A percentile compares a stretch with the other conserved stretches of the same genome.
Evolutionary conservation across 495 filamentous ascomycete species (phyloP).

Genomic region (Aspergillus funiculosus): DNA sequence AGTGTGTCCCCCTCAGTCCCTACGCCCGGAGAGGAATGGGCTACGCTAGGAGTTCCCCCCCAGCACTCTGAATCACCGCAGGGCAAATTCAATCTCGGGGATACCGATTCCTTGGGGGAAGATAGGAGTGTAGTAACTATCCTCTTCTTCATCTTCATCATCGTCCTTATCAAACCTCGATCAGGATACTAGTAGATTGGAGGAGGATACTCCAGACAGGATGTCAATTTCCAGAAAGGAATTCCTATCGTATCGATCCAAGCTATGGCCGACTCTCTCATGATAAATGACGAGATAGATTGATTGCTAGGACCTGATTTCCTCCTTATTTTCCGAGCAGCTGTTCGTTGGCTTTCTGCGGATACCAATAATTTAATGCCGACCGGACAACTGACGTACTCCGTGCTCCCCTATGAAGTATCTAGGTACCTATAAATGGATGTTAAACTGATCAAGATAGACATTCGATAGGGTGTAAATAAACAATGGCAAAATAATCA

Average conservation of each 20-base stretch:
- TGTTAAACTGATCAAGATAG: too few species aligned
- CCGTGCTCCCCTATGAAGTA: too few species aligned
- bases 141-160: too few species aligned
- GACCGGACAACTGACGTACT: too few species aligned
- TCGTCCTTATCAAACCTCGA: too few species aligned
- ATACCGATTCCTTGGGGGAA: not conserved
- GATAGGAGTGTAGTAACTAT: too few species aligned
- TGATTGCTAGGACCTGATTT: not conserved
- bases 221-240: not conserved
- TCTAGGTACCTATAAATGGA: too few species aligned
- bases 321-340: not conserved
- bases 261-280: not conserved
- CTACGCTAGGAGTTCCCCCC: constrained; percentile 27
- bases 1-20: not conserved
- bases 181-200: too few species aligned
- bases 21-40: constrained; percentile 16
- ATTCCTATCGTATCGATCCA: constrained; percentile 3
- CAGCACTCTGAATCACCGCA: constrained; percentile 16
- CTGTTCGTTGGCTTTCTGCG: too few species aligned
- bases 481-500: not conserved
- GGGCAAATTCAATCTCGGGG: constrained; percentile 11
- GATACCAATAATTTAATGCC: too few species aligned
- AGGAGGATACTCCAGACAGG: not conserved
- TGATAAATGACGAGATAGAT: not conserved
- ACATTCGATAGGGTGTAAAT: too few species aligned